These are phyloP conservation scores for Calonectria fujianensis DNA, from an alignment of 2,329 filamentous ascomycete species.

Conservation along the genomic window DNA sequence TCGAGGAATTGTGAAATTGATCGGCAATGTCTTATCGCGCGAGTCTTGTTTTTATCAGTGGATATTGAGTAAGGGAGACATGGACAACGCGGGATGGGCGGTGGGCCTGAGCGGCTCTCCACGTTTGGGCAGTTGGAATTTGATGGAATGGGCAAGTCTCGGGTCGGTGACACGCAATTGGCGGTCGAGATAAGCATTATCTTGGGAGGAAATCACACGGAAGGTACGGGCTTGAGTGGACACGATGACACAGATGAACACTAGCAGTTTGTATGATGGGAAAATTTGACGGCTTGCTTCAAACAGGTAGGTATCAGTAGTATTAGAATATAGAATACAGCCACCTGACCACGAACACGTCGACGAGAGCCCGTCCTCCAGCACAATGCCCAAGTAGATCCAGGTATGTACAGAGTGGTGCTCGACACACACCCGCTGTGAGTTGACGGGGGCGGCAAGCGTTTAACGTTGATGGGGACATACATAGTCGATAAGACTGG, in stretches of 20 bases:
- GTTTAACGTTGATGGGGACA: conserved; percentile 44
- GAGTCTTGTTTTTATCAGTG: neutral
- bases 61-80: neutral
- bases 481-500: conserved; percentile 53
- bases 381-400: conserved; percentile 54
- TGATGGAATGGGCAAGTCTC: neutral
- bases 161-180: neutral
- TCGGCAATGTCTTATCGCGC: neutral
- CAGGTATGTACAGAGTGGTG: conserved; percentile 54
- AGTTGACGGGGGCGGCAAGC: conserved; percentile 46
- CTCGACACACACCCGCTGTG: conserved; percentile 42
- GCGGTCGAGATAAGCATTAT: neutral
- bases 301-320: conserved; percentile 60
- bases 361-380: conserved; percentile 57
- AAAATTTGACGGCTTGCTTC: conserved; percentile 49
- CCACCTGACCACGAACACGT: conserved; percentile 55
- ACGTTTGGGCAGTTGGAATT: conserved; percentile 7
- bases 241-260: neutral
- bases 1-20: conserved; percentile 10
- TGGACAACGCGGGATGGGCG: neutral
- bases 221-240: too few relatives aligned
- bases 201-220: neutral
- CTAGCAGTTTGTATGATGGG: neutral
- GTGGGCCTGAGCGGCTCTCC: neutral
- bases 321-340: conserved; percentile 59